phyloP scores from a whole-genome alignment of 106 monocot species.

The Dendrobium officinale region DNA sequence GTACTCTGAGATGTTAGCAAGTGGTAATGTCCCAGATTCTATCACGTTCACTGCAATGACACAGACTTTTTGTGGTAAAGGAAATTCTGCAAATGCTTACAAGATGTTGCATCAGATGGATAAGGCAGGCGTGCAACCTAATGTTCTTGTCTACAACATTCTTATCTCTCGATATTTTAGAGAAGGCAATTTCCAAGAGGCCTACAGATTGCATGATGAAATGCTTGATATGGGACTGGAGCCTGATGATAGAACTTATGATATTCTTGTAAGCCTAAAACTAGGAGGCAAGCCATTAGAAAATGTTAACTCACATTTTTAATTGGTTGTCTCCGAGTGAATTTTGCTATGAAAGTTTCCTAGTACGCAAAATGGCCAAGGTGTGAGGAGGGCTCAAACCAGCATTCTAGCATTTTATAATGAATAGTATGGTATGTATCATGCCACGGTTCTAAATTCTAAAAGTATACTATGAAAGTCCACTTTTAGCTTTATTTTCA shows the following conservation, averaged over 20 bases:
- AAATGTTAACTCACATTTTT: not conserved
- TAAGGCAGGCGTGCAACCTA: conserved; percentile 27
- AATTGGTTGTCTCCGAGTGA: not conserved
- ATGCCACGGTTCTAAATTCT: not conserved
- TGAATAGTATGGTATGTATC: not conserved
- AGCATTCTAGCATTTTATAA: not conserved
- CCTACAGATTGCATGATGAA: conserved; percentile 62
- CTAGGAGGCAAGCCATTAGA: conserved; percentile 5
- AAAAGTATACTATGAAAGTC: not conserved
- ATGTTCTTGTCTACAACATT: conserved; percentile 42
- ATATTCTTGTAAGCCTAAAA: conserved; percentile 43
- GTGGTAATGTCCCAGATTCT: conserved; percentile 43
- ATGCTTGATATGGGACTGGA: conserved; percentile 61
- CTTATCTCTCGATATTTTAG: conserved; percentile 46
- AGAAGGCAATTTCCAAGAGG: conserved; percentile 48
- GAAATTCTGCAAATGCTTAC: conserved; percentile 35
- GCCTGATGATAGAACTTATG: conserved; percentile 53
- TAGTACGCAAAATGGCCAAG: not conserved
- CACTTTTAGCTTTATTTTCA: not conserved
- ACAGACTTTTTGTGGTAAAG: conserved; percentile 38
- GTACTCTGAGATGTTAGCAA: conserved; percentile 50
- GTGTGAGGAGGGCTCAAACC: not conserved
- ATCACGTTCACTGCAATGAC: conserved; percentile 44
- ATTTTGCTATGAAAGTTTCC: not conserved
- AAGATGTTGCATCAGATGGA: conserved; percentile 49